Evolutionary conservation across 805 yeast genomes (phyloP).

Genomic region (Hemisphaericaspora nanyangensis): DNA sequence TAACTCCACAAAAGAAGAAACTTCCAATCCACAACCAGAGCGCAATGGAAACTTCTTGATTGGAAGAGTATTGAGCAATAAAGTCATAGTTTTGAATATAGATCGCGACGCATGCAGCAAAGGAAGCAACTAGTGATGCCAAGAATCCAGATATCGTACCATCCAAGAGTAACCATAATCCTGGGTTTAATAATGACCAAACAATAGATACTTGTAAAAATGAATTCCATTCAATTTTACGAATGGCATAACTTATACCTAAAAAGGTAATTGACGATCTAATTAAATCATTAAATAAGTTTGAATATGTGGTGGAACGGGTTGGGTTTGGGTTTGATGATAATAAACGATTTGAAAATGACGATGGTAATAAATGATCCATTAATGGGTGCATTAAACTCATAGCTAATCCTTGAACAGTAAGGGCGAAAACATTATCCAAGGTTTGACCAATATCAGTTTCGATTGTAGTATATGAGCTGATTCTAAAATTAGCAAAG

Average conservation of each 20-base stretch:
- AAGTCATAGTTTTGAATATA: constrained; percentile 25
- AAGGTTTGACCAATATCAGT: constrained; percentile 7
- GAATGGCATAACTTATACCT: constrained; percentile 68
- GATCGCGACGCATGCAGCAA: constrained; percentile 27
- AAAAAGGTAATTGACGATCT: constrained; percentile 55
- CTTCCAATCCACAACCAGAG: constrained; percentile 55
- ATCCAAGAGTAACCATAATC: constrained; percentile 64
- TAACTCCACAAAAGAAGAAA: constrained; percentile 61
- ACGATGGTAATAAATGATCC: constrained; percentile 29
- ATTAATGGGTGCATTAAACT: constrained; percentile 51
- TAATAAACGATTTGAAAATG: constrained; percentile 28
- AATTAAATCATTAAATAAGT: constrained; percentile 32
- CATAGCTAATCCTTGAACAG: constrained; percentile 55
- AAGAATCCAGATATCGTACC: constrained; percentile 53
- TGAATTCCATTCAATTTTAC: constrained; percentile 66
- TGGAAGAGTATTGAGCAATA: constrained; percentile 13
- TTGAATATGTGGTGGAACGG: constrained; percentile 18
- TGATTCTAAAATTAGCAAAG: constrained; percentile 20
- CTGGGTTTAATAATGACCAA: constrained; percentile 60
- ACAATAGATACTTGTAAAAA: constrained; percentile 60
- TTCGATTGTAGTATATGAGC: constrained; percentile 8
- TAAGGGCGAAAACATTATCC: constrained; percentile 21
- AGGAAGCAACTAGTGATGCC: constrained; percentile 31
- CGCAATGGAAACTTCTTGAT: constrained; percentile 31
- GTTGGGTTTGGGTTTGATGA: constrained; percentile 38